phyloP scores from a whole-genome alignment of 129 eudicot genomes.

The Kitagawia praeruptora region DNA sequence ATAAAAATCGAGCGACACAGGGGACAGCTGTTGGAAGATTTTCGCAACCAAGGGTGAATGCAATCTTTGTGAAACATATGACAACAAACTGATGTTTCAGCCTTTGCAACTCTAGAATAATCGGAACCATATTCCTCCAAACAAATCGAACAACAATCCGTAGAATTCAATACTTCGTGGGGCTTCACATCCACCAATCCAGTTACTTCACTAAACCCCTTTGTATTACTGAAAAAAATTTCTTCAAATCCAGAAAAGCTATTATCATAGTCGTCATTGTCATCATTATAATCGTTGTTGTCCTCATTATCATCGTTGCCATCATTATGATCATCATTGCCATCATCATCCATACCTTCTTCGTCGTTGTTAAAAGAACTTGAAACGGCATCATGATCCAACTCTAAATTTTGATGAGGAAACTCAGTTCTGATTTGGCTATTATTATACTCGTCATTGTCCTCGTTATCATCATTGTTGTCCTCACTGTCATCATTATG shows the following conservation, averaged over 20 bases:
- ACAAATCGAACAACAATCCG: not conserved
- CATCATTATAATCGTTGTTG: too few species aligned
- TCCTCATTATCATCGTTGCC: too few species aligned
- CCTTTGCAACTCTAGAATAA: not conserved
- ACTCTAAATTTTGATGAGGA: not conserved
- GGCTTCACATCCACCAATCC: not conserved
- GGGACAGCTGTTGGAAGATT: not conserved
- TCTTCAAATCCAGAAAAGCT: not conserved
- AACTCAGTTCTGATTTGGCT: too few species aligned
- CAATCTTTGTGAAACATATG: constrained; percentile 7
- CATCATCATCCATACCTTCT: too few species aligned
- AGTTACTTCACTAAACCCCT: constrained; percentile 6
- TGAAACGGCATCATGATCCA: not conserved
- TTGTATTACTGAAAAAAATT: not conserved
- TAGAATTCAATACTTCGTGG: not conserved
- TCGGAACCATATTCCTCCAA: not conserved
- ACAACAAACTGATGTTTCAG: not conserved
- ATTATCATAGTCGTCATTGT: not conserved
- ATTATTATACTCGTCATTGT: too few species aligned
- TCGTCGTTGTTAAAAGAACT: not conserved
- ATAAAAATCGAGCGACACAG: not conserved
- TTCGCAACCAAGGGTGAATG: not conserved
- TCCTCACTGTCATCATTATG: too few species aligned
- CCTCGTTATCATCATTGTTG: too few species aligned
- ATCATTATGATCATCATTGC: too few species aligned